Evolutionary conservation across 2,329 filamentous ascomycete genomes (phyloP), one percentile per base, ranked within the genome.

Genomic region (Seiridium cupressi): DNA sequence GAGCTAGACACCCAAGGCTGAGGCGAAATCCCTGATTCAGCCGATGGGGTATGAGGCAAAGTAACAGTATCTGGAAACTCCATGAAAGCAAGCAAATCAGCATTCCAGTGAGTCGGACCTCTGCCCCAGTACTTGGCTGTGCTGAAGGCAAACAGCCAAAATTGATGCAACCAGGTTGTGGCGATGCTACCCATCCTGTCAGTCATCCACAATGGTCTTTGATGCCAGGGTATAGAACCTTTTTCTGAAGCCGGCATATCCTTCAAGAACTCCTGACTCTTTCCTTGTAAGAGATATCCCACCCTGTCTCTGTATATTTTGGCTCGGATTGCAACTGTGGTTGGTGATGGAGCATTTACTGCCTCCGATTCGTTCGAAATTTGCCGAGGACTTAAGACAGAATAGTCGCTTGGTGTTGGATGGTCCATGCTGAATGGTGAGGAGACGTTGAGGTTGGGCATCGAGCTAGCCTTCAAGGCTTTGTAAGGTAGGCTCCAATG

Each of bases 91-190:
- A 67, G 53, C 34, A 64, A 38, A 6, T 47, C 7, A 1, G 38
- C 18, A 7, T 54, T 60, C 65, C 66, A 69, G 54, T 18, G 44
- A 6, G 47, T 51, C 1, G 68, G 68, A 1, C 68, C 66, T 11
- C 38, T 62, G 1, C 66, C 66, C 68, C 66, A 68, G 53, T 68
- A 67, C 44, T 68, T 68, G 9, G 66, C 59, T 1, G 64, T 68
- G 34, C 66, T 58, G 38, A 67, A 69, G 1, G 64, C 64, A n/a
- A 65, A 65, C 46, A 68, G 64, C 66, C 66, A 68, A 13, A 63
- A 63, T 13, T 69, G 63, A 49, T 68, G 65, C 9, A 69, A 62
- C 64, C 65, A 66, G n/a, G 55, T 60, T 47, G 42, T 31, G 7
- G 46, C 32, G 11, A 44, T 49, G n/a, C 62, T 65, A 51, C 7